A percentile compares a stretch with the other conserved stretches of the same genome.
Conservation (phyloP, 2,329 filamentous ascomycete genomes). For the Lomentospora prolificans region DNA sequence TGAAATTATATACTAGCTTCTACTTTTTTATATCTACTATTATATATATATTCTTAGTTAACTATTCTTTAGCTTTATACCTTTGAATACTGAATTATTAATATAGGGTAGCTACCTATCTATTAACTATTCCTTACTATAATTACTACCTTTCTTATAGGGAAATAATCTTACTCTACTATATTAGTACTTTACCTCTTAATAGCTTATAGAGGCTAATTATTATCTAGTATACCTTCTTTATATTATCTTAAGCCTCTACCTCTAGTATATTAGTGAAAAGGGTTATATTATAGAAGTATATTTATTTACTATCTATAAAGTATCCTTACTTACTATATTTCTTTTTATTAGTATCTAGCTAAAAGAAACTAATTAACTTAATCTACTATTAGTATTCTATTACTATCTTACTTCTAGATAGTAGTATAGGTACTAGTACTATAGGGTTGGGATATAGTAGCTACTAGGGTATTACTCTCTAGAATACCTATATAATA, state of each 20-base stretch:
- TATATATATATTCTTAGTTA: too few relatives aligned
- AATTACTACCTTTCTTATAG: neutral
- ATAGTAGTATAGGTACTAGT: too few relatives aligned
- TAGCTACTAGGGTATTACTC: too few relatives aligned
- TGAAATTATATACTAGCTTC: constrained; percentile 8
- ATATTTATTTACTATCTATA: constrained; percentile 9
- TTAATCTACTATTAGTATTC: constrained; percentile 7
- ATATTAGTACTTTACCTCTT: constrained; percentile 7
- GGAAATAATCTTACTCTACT: constrained; percentile 1
- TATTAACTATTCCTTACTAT: constrained; percentile 2
- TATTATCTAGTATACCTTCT: constrained; percentile 7
- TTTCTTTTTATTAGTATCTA: neutral
- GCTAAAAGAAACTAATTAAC: neutral
- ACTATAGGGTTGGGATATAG: too few relatives aligned
- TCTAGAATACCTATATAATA: too few relatives aligned
- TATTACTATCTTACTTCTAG: constrained; percentile 1
- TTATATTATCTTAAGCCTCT: constrained; percentile 6
- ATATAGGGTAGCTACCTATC: neutral
- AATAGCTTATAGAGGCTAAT: constrained; percentile 4
- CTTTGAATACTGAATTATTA: constrained; percentile 7
- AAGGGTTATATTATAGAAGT: too few relatives aligned
- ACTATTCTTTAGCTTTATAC: too few relatives aligned
- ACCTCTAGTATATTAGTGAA: constrained; percentile 9
- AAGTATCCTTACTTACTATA: neutral
- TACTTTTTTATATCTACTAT: neutral